A percentile compares a stretch with the other conserved stretches of the same genome.
Conservation (phyloP, 208 protist genomes). For the Angomonas deanei region DNA sequence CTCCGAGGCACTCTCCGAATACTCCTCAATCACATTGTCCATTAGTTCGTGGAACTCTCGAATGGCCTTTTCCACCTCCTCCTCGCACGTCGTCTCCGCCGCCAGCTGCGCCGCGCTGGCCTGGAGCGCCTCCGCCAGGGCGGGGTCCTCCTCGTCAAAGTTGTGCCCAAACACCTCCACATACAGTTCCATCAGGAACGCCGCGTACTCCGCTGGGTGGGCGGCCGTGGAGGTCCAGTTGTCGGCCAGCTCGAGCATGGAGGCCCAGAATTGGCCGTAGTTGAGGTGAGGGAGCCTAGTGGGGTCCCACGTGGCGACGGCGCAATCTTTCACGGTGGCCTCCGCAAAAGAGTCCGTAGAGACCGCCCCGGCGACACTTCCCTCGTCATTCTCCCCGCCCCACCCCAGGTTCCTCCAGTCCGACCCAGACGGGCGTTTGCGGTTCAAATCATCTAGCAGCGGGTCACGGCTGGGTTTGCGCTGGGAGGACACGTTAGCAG, state of each 20-base stretch:
- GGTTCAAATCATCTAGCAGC: background rate
- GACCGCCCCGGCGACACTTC: background rate
- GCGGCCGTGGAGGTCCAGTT: slow-evolving; percentile 78
- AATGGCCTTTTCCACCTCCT: slow-evolving; percentile 23
- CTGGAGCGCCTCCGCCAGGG: slow-evolving; percentile 26
- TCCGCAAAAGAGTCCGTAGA: slow-evolving; percentile 3
- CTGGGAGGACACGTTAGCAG: background rate
- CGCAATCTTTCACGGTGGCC: slow-evolving; percentile 14
- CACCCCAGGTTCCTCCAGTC: background rate
- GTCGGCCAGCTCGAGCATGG: slow-evolving; percentile 83
- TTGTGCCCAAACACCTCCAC: slow-evolving; percentile 75
- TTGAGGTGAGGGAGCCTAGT: slow-evolving; percentile 53
- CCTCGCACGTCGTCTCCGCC: slow-evolving; percentile 8
- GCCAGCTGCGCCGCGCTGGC: slow-evolving; percentile 10
- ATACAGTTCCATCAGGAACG: slow-evolving; percentile 82
- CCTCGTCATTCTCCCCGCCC: slow-evolving; percentile 3
- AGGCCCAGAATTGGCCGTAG: slow-evolving; percentile 78
- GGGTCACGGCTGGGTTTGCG: background rate
- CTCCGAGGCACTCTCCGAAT: background rate
- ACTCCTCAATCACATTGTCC: slow-evolving; percentile 22
- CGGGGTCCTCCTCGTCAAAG: slow-evolving; percentile 65
- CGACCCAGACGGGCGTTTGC: background rate
- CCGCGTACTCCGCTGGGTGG: slow-evolving; percentile 59
- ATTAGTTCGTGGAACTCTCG: slow-evolving; percentile 43
- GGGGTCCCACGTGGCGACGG: slow-evolving; percentile 17